Percentiles rank a stretch among this genome's conserved stretches.
Evolutionary conservation across 2,329 filamentous ascomycete species (phyloP).

Genomic region (Dactylonectria estremocensis): DNA sequence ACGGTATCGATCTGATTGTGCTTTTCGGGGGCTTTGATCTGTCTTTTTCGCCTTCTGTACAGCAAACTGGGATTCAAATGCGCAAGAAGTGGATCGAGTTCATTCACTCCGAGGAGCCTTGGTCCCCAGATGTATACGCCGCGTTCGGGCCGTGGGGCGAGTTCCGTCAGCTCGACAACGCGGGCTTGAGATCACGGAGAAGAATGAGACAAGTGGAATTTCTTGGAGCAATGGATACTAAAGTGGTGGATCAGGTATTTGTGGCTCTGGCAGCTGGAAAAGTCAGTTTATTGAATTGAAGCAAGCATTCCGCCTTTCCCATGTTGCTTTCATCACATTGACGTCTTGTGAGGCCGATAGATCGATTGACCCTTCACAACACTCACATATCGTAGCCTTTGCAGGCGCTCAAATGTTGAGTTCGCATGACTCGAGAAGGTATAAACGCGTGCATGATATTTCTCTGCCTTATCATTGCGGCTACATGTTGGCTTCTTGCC

Average conservation of each 20-base stretch:
- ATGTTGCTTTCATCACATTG: no score
- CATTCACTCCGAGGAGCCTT: slow-evolving; percentile 55
- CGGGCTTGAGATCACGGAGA: slow-evolving; percentile 43
- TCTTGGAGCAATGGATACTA: not conserved
- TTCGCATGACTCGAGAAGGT: no score
- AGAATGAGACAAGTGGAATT: slow-evolving; percentile 10
- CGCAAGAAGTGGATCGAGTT: slow-evolving; percentile 58
- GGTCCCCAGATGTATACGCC: slow-evolving; percentile 41
- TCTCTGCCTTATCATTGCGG: no score
- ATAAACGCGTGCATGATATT: no score
- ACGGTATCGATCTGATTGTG: slow-evolving; percentile 62
- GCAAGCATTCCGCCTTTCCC: no score
- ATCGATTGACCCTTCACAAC: no score
- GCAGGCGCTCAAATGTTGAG: no score
- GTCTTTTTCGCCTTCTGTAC: slow-evolving; percentile 53
- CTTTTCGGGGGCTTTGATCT: slow-evolving; percentile 60
- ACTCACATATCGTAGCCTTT: no score
- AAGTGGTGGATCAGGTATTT: not conserved
- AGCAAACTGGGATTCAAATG: slow-evolving; percentile 54
- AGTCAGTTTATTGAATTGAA: slow-evolving; percentile 22
- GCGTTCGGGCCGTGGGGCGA: slow-evolving; percentile 59
- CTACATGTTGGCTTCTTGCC: no score
- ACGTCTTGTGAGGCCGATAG: no score
- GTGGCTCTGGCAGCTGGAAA: slow-evolving; percentile 5
- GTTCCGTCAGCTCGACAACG: slow-evolving; percentile 53